Conservation (phyloP, 805 yeast species). For the Cyberlindnera petersonii region DNA sequence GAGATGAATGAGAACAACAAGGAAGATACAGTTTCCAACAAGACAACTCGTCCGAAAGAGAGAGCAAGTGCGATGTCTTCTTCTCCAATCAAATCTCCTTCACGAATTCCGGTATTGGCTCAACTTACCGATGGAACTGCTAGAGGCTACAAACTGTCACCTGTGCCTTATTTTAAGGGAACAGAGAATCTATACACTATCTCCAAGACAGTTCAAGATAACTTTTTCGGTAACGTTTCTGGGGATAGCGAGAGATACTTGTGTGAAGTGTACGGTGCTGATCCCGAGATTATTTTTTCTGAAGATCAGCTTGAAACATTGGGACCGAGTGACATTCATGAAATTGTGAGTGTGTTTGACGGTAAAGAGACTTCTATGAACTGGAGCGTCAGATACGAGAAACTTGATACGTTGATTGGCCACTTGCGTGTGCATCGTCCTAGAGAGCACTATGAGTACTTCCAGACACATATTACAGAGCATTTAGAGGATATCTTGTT, state of each 20-base stretch:
- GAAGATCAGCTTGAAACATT: constrained; percentile 8
- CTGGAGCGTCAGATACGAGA: constrained; percentile 18
- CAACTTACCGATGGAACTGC: not conserved
- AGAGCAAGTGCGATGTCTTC: too few species aligned
- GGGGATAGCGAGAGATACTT: constrained; percentile 17
- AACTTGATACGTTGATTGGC: constrained; percentile 22
- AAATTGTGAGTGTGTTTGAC: constrained; percentile 6
- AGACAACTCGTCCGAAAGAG: too few species aligned
- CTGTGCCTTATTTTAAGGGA: not conserved
- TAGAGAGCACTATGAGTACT: constrained; percentile 7
- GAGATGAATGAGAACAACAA: too few species aligned
- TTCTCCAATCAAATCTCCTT: too few species aligned
- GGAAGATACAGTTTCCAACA: too few species aligned
- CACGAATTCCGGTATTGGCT: constrained; percentile 6
- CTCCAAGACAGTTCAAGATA: constrained; percentile 3
- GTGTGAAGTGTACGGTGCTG: constrained; percentile 19
- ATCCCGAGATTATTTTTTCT: constrained; percentile 14
- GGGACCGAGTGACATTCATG: constrained; percentile 11
- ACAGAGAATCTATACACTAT: not conserved
- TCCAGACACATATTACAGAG: constrained; percentile 15
- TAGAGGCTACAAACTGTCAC: not conserved
- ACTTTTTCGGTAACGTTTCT: constrained; percentile 3
- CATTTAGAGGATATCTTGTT: constrained; percentile 18
- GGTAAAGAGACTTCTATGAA: constrained; percentile 24
- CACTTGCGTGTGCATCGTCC: constrained; percentile 21